Evolutionary conservation across 2,329 filamentous ascomycete species (phyloP).

Genomic region (Malbranchea zuffiana): DNA sequence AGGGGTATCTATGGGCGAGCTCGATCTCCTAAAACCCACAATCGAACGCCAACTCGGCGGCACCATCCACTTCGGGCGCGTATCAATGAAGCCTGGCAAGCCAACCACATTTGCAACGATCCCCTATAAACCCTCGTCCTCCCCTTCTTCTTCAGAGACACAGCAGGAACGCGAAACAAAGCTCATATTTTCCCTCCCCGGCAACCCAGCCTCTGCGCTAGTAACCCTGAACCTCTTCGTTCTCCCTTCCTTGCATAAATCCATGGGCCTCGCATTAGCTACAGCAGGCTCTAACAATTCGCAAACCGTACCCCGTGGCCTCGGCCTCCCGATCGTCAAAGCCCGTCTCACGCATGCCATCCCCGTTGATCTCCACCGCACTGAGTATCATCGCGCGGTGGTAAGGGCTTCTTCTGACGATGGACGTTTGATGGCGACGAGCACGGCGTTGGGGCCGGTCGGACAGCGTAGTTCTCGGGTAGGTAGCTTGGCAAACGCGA

Average conservation of each 20-base stretch:
- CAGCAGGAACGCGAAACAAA: conserved; percentile 51
- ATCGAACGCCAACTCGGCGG: conserved; percentile 83
- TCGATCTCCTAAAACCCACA: conserved; percentile 91
- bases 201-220: conserved; percentile 85
- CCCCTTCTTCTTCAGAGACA: conserved; percentile 22
- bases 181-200: conserved; percentile 79
- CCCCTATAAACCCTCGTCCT: conserved; percentile 43
- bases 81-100: conserved; percentile 96
- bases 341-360: conserved; percentile 65
- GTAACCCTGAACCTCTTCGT: conserved; percentile 94
- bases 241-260: conserved; percentile 69
- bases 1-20: conserved; percentile 94
- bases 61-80: conserved; percentile 90
- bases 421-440: conserved; percentile 60
- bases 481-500: conserved; percentile 78
- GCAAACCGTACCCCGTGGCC: conserved; percentile 13
- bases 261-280: conserved; percentile 52
- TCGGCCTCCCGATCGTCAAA: conserved; percentile 60
- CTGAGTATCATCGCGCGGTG: conserved; percentile 82
- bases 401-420: conserved; percentile 52
- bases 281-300: conserved; percentile 32
- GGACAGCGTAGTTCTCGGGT: conserved; percentile 77
- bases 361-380: conserved; percentile 58
- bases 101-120: conserved; percentile 94
- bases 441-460: conserved; percentile 56